Percentiles rank a stretch among this genome's conserved stretches.
phyloP scores from a whole-genome alignment of 352 stramenopile genomes.

The Globisporangium splendens region DNA sequence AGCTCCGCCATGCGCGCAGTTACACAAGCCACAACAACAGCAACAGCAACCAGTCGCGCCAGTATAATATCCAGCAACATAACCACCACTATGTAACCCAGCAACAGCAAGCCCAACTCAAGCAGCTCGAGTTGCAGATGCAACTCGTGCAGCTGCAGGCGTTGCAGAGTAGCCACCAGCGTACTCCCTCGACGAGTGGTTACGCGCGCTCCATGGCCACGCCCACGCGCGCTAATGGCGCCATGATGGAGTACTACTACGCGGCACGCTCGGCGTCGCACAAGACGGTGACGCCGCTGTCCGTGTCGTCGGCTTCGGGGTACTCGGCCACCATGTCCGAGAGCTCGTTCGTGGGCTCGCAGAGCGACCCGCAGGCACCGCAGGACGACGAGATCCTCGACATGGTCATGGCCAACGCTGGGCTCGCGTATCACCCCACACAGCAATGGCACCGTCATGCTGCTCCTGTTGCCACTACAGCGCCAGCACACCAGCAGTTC shows the following conservation, averaged over 20 bases:
- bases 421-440: slow-evolving; percentile 9
- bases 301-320: slow-evolving; percentile 9
- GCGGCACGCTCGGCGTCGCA: neutral
- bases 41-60: neutral
- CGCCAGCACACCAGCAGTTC: neutral
- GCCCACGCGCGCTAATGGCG: no score
- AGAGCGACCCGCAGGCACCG: slow-evolving; percentile 9
- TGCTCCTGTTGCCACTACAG: neutral
- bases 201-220: no score
- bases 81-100: slow-evolving; percentile 1
- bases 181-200: no score
- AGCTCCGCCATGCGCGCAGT: neutral
- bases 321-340: slow-evolving; percentile 35
- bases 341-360: slow-evolving; percentile 31
- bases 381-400: slow-evolving; percentile 24
- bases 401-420: slow-evolving; percentile 28
- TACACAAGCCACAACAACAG: neutral
- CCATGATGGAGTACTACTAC: slow-evolving; percentile 3
- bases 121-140: slow-evolving; percentile 2
- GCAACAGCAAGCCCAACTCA: slow-evolving; percentile 4
- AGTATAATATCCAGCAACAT: neutral
- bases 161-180: neutral
- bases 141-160: neutral
- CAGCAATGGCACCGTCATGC: slow-evolving; percentile 14
- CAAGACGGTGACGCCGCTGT: slow-evolving; percentile 8